phyloP scores from a whole-genome alignment of 371 early-diverging fungal genomes.

The Mucor plumbeus region DNA sequence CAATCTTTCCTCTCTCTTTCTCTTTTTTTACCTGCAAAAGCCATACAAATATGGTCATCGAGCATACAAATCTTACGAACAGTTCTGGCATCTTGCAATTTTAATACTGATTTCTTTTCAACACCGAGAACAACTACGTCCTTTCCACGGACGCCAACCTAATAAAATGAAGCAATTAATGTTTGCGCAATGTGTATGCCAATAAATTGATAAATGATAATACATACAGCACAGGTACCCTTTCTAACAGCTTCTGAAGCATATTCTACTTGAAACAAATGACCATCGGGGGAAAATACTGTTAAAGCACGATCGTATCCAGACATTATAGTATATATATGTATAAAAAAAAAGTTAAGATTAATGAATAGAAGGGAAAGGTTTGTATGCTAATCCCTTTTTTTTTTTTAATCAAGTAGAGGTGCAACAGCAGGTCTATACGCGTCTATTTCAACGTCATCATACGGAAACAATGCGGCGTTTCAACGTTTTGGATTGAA shows the following conservation, averaged over 20 bases:
- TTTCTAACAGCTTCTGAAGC: slow-evolving; percentile 99
- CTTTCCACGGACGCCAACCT: slow-evolving; percentile 97
- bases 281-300: slow-evolving; percentile 99
- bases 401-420: slow-evolving; percentile 2
- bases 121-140: slow-evolving; percentile 95
- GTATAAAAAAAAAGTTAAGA: background rate
- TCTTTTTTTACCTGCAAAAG: slow-evolving; percentile 84
- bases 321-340: slow-evolving; percentile 36
- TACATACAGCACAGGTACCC: slow-evolving; percentile 95
- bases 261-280: slow-evolving; percentile 99
- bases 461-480: no score
- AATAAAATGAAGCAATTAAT: slow-evolving; percentile 9
- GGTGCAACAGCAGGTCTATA: background rate
- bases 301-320: slow-evolving; percentile 95
- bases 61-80: slow-evolving; percentile 96
- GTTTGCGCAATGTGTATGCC: no score
- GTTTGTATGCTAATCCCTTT: background rate
- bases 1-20: background rate
- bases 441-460: no score
- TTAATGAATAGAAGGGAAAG: background rate
- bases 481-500: no score
- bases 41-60: slow-evolving; percentile 96
- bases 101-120: slow-evolving; percentile 96
- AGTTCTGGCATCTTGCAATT: slow-evolving; percentile 97
- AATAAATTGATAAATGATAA: background rate